Base-by-base conservation (phyloP, 2,329 filamentous ascomycete species). In the Arthrobotrys conoides region DNA sequence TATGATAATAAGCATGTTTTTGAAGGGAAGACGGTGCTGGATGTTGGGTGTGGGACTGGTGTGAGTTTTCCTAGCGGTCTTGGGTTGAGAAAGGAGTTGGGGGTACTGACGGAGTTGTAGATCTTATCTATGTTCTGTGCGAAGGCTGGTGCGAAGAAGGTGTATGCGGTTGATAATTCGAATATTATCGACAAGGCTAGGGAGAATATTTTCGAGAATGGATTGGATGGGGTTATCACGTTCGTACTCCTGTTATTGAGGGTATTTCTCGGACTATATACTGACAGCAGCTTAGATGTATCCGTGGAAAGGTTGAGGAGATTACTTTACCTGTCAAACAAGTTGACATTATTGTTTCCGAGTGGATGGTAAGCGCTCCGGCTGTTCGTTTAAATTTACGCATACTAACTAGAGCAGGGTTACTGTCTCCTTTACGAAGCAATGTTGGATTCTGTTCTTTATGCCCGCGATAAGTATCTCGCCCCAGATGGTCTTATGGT, bases 61-160 rank as follows among this genome's bases (percentile, higher is more conserved):
- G 82, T 87, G 83, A 83, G 85, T 82, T 71, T 77, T 8, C 9
- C 0, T 5, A 30, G 6, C 3, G 1, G 1, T 41, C 46, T 36
- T 2, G 41, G 36, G 67, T 48, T 46, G 12, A 84, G 12, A 86
- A n/a, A 89, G 88, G 5, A 44, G 0, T 33, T 24, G n/a, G 18
- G 10, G 4, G 36, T 22, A 18, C 33, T 68, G 49, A 68, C n/a
- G 8, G 6, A 3, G 1, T 59, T 5, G 24, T 38, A 79, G 75
- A 97, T 97, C 81, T 86, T 98, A 14, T 95, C 92, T 83, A 94
- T 98, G 90, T 97, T 98, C 86, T 96, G 93, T 83, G 94, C 94
- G 69, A 92, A 91, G 84, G 95, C 94, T 16, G 95, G 94, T 46
- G 95, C 95, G 5, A 90, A 91, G 82, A 90, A 90, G 82, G 94